Evolutionary conservation across 2,329 filamentous ascomycete genomes (phyloP), one percentile per base, ranked within the genome.

Genomic region (Dactylellina leptospora): DNA sequence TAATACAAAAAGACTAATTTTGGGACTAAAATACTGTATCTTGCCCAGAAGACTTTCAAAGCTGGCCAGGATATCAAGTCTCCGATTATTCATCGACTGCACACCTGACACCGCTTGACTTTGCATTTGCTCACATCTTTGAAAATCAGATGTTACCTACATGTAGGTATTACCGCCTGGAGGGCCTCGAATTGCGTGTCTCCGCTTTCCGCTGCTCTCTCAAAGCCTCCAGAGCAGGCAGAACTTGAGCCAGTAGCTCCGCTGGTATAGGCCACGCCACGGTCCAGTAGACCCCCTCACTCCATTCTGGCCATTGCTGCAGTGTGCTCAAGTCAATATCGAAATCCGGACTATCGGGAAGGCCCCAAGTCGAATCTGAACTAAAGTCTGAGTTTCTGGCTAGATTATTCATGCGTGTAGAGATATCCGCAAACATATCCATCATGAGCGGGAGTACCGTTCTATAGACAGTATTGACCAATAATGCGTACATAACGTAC

Each of bases 401-500:
- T 40, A 71, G 1, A 45, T 45, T 27, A 45, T 63, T 71, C 18
- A 58, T 58, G n/a, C 36, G 27, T 0, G 59, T 25, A 9, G 30
- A 42, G 20, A 71, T 56, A 30, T 63, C 58, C 13, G 66, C 56
- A 27, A 71, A 50, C 66, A 71, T 71, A 45, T 62, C 58, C 66
- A 71, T 63, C 30, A 71, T 44, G n/a, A 71, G 33, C 1, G 66
- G 13, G 20, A 71, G 36, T 22, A 45, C 36, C 11, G 33, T 47
- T 5, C 50, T 36, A 23, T 62, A 59, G 4, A 71, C 40, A 2
- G 36, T 53, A 8, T 16, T 45, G 6, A 58, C 9, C 1, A 63
- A 30, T 16, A 51, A 18, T 8, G 30, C 58, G 23, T 63, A 71
- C 1, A 18, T 27, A 1, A 45, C 51, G 23, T 36, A 71, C 18